phyloP scores from a whole-genome alignment of 805 yeast genomes.

The Myxozyma udenii region DNA sequence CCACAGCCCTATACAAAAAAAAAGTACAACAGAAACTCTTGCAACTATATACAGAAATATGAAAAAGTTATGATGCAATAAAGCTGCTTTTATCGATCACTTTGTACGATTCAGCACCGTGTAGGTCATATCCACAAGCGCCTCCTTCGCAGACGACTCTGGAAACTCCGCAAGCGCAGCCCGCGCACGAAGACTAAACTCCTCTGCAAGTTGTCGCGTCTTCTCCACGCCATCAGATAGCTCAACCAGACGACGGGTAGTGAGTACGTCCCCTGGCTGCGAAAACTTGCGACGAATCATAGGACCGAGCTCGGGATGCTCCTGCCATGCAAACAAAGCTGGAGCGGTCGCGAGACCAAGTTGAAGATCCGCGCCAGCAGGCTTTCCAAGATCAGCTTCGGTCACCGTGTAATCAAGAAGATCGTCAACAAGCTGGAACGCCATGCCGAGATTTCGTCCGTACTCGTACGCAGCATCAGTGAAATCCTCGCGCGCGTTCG shows the following conservation, averaged over 20 bases:
- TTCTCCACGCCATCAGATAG: constrained; percentile 69
- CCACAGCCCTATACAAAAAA: no score
- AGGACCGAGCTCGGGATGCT: constrained; percentile 78
- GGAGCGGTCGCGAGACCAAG: constrained; percentile 97
- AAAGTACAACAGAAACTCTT: no score
- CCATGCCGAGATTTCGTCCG: constrained; percentile 89
- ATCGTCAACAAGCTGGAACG: constrained; percentile 96
- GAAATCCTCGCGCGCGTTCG: constrained; percentile 73
- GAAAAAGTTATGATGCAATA: background rate
- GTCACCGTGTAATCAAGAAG: constrained; percentile 92
- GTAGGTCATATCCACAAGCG: constrained; percentile 78
- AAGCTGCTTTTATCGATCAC: constrained; percentile 38
- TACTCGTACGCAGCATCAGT: constrained; percentile 85
- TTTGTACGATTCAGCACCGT: constrained; percentile 79
- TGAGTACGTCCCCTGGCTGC: constrained; percentile 76
- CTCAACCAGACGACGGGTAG: constrained; percentile 53
- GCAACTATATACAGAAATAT: no score
- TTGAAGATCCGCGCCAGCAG: constrained; percentile 91
- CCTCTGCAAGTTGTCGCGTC: constrained; percentile 72
- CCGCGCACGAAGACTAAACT: constrained; percentile 74
- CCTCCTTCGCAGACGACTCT: constrained; percentile 83
- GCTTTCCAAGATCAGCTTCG: constrained; percentile 82
- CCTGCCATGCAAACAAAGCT: constrained; percentile 88
- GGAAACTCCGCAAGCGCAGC: constrained; percentile 67
- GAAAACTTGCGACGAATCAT: constrained; percentile 80